phyloP scores from a whole-genome alignment of 73 alveolate species.

The Tetrahymena thermophila region DNA sequence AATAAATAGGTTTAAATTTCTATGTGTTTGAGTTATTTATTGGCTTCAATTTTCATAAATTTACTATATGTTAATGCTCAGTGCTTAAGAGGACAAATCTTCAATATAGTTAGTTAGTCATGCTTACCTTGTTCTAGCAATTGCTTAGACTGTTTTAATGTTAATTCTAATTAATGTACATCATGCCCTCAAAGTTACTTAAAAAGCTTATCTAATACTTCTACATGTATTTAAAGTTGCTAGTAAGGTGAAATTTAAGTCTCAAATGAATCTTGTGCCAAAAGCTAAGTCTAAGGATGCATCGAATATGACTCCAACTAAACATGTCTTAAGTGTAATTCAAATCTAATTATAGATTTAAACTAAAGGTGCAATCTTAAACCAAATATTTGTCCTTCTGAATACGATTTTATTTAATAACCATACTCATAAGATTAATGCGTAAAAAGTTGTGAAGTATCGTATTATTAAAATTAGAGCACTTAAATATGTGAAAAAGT shows the following conservation, averaged over 20 bases:
- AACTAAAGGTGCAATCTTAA: background rate
- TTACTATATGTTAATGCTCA: background rate
- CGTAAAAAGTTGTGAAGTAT: background rate
- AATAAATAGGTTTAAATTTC: too few relatives aligned
- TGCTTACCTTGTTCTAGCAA: background rate
- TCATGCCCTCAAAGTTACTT: background rate
- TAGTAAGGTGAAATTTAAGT: background rate
- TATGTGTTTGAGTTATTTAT: too few relatives aligned
- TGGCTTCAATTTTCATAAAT: too few relatives aligned
- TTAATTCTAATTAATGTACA: background rate
- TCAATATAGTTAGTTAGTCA: too few relatives aligned
- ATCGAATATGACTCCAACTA: background rate
- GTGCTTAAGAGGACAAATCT: background rate
- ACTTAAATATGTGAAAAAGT: background rate
- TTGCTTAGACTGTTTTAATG: background rate
- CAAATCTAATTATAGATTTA: background rate
- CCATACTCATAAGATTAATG: background rate
- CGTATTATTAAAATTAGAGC: background rate
- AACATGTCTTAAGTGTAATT: background rate
- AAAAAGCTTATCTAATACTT: background rate
- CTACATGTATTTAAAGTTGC: background rate
- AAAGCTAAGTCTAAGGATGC: background rate
- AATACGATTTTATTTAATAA: background rate
- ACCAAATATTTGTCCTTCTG: background rate
- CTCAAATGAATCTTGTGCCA: background rate